phyloP scores from a whole-genome alignment of 495 filamentous ascomycete genomes.

The Bathelium albidoporum region DNA sequence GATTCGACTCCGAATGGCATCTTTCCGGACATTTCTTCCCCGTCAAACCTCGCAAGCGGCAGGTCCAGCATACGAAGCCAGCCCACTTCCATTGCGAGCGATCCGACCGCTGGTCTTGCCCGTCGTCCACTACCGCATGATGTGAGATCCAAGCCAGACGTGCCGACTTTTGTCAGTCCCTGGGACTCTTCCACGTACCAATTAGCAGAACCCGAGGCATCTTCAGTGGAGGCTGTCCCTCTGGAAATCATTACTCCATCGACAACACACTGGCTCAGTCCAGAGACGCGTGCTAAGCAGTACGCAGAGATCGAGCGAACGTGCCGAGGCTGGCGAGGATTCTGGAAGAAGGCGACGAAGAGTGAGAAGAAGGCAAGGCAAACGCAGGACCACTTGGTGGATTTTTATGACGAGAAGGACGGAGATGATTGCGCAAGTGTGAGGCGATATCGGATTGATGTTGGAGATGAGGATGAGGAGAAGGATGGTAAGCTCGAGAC shows the following conservation, averaged over 20 bases:
- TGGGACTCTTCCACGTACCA: not conserved
- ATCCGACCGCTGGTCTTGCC: not conserved
- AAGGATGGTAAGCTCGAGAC: not conserved
- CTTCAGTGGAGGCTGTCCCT: not conserved
- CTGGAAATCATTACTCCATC: not conserved
- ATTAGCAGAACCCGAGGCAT: not conserved
- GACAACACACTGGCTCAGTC: not conserved
- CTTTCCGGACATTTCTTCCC: not conserved
- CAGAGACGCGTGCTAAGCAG: not conserved
- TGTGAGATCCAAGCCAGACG: not conserved
- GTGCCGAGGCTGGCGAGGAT: not conserved
- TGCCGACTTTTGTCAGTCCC: not conserved
- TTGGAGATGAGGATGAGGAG: not conserved
- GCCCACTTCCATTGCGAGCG: not conserved
- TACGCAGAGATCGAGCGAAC: not conserved
- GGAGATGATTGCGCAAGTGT: constrained; percentile 1
- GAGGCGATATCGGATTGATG: not conserved
- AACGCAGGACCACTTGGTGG: not conserved
- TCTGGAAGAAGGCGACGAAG: not conserved
- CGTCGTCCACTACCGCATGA: not conserved
- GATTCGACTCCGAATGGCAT: not conserved
- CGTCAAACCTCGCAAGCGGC: not conserved
- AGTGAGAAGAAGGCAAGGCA: constrained; percentile 1
- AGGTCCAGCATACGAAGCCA: not conserved
- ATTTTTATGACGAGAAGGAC: not conserved